A percentile compares a stretch with the other conserved stretches of the same genome.
Conservation (phyloP, 495 filamentous ascomycete genomes). For the Aspergillus bertholletiae region DNA sequence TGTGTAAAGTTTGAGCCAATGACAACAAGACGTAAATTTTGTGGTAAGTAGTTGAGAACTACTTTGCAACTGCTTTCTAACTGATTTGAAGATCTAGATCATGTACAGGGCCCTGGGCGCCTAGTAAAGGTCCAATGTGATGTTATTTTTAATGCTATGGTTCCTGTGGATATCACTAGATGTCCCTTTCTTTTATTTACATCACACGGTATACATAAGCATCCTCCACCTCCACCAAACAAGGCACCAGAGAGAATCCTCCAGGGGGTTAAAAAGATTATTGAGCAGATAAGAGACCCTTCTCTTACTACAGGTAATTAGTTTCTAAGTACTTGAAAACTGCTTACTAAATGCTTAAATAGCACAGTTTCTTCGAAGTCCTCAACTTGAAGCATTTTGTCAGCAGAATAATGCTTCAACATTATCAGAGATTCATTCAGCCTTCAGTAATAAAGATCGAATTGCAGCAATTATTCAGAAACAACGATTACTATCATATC, state of each 20-base stretch:
- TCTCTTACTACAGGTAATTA: conserved; percentile 6
- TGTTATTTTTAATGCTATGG: conserved; percentile 9
- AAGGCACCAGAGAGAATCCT: conserved; percentile 7
- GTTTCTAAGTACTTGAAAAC: background rate
- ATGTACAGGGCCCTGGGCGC: no score
- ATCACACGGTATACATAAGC: conserved; percentile 5
- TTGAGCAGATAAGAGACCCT: background rate
- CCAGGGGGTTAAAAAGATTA: background rate
- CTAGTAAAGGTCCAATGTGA: background rate
- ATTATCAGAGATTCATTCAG: conserved; percentile 6
- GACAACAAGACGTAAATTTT: background rate
- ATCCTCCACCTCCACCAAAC: no score
- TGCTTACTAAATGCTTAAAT: background rate
- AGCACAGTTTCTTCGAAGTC: conserved; percentile 9
- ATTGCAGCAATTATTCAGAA: conserved; percentile 13
- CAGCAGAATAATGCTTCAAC: conserved; percentile 6
- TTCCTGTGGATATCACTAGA: conserved; percentile 1
- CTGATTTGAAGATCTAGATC: background rate
- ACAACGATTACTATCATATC: conserved; percentile 2
- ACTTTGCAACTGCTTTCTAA: background rate
- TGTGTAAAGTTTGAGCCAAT: background rate
- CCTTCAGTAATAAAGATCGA: conserved; percentile 8
- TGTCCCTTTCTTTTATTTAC: conserved; percentile 10
- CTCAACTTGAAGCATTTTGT: conserved; percentile 8
- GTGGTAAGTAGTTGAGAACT: background rate